Base-by-base conservation (phyloP, 2,329 filamentous ascomycete species). In the Stagonosporopsis chrysanthemi region DNA sequence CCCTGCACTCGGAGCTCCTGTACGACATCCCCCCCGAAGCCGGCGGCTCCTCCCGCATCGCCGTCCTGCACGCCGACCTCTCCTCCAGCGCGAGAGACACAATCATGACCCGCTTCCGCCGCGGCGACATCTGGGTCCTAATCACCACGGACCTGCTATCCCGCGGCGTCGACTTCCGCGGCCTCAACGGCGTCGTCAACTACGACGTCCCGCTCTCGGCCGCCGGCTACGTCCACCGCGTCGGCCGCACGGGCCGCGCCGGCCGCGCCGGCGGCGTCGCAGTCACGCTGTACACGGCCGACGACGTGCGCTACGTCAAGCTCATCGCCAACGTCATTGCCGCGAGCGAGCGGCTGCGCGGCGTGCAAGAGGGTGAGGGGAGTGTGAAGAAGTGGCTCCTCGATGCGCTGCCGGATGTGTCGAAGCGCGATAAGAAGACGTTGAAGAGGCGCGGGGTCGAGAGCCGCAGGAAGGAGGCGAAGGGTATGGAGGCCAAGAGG, bases 141-240 rank as follows among this genome's bases (percentile, higher is more conserved):
- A 95, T 99, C 74, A 98, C 95, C 0, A 99, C 95, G 0, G 95
- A 99, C 72, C 85, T 99, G 7, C 83, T 99, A 11, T 90, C 93
- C 15, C 90, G 95, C 31, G 95, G 95, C 19, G 88, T 99, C 38
- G 95, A 99, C 77, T 97, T 99, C 79, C 88, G 90, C 8, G 95
- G 95, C 46, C 88, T 99, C 62, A 97, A 97, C 70, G 92, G 93
- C 42, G 93, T 99, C 0, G 90, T 99, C 48, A 99, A 98, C 78
- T 99, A 97, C 78, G 95, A 99, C 75, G 92, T 97, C 8, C 95
- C 95, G 0, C 91, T 89, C n/a, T 93, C 90, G 0, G 90, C 90
- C 5, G 94, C 93, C 0, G 88, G 87, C 1, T 99, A 99, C 72
- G 90, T 99, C 6, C 95, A 99, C 78, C 90, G 95, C 11, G 92